A percentile compares a stretch with the other conserved stretches of the same genome.
Evolutionary conservation across 805 yeast genomes (phyloP).

Genomic region (Tetrapisispora pingtungensis): DNA sequence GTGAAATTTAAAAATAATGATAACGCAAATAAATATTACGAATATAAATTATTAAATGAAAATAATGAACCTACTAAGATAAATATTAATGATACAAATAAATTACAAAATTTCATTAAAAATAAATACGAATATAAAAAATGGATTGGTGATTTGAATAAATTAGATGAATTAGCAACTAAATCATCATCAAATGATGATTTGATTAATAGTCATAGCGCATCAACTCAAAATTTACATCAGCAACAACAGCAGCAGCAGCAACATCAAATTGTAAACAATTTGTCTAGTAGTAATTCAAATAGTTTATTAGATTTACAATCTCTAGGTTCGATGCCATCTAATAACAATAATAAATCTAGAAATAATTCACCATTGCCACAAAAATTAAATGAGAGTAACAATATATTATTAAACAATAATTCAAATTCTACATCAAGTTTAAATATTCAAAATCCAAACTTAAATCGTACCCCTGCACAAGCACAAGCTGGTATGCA

Average conservation of each 20-base stretch:
- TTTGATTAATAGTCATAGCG: neutral
- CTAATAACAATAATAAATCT: neutral
- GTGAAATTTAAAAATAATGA: conserved; percentile 75
- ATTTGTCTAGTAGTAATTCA: neutral
- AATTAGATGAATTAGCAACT: neutral
- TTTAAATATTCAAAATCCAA: neutral
- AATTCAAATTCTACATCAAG: neutral
- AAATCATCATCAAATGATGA: neutral
- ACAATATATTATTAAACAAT: neutral
- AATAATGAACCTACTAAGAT: conserved; percentile 41
- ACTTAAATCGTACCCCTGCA: neutral
- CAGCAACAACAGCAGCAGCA: neutral
- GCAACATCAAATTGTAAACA: neutral
- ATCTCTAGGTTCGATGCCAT: neutral
- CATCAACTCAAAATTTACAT: neutral
- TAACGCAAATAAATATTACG: conserved; percentile 74
- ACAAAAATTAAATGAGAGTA: neutral
- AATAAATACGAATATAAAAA: conserved; percentile 87
- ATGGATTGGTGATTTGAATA: conserved; percentile 45
- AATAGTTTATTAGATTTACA: conserved; percentile 4
- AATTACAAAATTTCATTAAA: conserved; percentile 80
- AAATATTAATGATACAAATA: conserved; percentile 48
- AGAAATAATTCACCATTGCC: neutral
- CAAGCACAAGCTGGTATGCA: conserved; percentile 8
- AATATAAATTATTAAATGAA: conserved; percentile 41